Conservation (phyloP, 495 filamentous ascomycete species). For the Penicillium fimorum region DNA sequence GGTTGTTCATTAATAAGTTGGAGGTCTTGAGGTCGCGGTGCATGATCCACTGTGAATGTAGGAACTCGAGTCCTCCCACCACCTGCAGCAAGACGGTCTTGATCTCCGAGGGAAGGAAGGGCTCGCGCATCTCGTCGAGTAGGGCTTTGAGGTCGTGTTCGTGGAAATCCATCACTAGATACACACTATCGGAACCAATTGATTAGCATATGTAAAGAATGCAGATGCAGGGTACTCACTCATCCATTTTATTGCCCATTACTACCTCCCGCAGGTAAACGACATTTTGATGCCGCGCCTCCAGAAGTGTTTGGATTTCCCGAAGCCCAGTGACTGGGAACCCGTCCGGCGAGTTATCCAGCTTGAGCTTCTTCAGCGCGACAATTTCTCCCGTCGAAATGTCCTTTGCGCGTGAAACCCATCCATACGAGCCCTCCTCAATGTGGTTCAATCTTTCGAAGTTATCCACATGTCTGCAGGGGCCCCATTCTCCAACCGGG, state of each 20-base stretch:
- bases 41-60: slow-evolving; percentile 89
- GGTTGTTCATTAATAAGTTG: slow-evolving; percentile 93
- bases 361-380: slow-evolving; percentile 91
- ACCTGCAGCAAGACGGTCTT: slow-evolving; percentile 89
- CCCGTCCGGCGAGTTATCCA: slow-evolving; percentile 79
- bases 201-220: slow-evolving; percentile 2
- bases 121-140: slow-evolving; percentile 89
- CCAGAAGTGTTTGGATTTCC: slow-evolving; percentile 75
- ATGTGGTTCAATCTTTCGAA: slow-evolving; percentile 95
- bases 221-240: slow-evolving; percentile 50
- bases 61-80: slow-evolving; percentile 74
- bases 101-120: slow-evolving; percentile 88
- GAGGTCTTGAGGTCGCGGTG: slow-evolving; percentile 97
- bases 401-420: slow-evolving; percentile 84
- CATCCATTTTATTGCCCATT: slow-evolving; percentile 73
- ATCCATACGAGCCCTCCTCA: slow-evolving; percentile 94
- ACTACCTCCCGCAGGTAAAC: slow-evolving; percentile 83
- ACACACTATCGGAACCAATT: slow-evolving; percentile 59
- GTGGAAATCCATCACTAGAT: slow-evolving; percentile 95
- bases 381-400: slow-evolving; percentile 79
- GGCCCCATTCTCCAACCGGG: slow-evolving; percentile 64
- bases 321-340: slow-evolving; percentile 90
- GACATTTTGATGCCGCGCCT: slow-evolving; percentile 69
- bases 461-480: slow-evolving; percentile 79
- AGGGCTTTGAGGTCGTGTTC: slow-evolving; percentile 97